Conservation (phyloP, 108 stramenopile genomes). For the Chaetoceros muelleri region DNA sequence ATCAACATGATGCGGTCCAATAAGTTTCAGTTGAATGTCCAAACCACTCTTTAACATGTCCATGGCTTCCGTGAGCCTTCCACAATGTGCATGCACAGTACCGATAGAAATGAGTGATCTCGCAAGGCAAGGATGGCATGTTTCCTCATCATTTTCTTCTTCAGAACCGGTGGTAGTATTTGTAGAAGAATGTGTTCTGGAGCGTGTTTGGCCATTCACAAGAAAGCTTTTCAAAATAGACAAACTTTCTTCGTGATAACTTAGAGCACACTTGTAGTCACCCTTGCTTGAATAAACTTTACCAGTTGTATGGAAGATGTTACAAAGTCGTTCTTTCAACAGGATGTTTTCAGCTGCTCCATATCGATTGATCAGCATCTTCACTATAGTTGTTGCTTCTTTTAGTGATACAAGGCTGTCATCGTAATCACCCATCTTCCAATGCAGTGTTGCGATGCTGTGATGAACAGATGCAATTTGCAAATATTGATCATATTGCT, state of each 20-base stretch:
- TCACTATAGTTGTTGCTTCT: not conserved
- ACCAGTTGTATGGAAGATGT: not conserved
- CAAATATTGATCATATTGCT: too few relatives aligned
- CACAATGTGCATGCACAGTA: not conserved
- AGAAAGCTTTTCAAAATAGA: not conserved
- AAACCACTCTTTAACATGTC: not conserved
- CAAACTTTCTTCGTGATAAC: not conserved
- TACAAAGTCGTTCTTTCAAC: not conserved
- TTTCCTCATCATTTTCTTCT: not conserved
- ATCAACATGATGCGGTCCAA: constrained; percentile 2
- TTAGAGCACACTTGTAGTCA: not conserved
- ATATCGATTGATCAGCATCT: not conserved
- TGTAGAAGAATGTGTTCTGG: too few relatives aligned
- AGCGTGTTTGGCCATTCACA: not conserved
- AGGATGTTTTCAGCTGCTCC: not conserved
- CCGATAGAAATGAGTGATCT: not conserved
- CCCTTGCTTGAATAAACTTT: not conserved
- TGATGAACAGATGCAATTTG: not conserved
- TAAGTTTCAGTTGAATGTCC: not conserved
- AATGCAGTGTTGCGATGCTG: not conserved
- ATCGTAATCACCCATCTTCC: not conserved
- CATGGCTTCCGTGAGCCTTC: not conserved
- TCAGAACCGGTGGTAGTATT: not conserved
- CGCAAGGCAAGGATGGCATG: not conserved
- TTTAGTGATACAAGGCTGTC: not conserved